These are phyloP conservation scores for Babesia caballi DNA, from an alignment of 169 alveolate genomes.

Conservation along the genomic window DNA sequence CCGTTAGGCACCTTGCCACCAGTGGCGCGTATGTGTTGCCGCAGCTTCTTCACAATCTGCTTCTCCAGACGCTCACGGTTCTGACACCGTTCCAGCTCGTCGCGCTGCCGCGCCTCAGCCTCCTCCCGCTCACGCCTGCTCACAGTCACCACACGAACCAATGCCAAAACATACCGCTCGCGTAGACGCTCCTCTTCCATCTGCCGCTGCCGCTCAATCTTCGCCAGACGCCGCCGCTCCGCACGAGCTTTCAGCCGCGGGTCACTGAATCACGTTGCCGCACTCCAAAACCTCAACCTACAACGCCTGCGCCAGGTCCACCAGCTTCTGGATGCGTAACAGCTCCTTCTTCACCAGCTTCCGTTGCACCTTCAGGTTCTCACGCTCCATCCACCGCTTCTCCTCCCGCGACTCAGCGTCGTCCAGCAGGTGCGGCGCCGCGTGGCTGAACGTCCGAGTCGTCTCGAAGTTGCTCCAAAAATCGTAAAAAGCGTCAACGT, in stretches of 20 bases:
- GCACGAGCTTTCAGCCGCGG: conserved; percentile 67
- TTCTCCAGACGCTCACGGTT: conserved; percentile 41
- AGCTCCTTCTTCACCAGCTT: conserved; percentile 84
- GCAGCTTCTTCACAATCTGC: conserved; percentile 62
- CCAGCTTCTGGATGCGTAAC: conserved; percentile 86
- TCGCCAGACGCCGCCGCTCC: conserved; percentile 71
- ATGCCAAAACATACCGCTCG: conserved; percentile 3
- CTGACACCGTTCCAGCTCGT: conserved; percentile 36
- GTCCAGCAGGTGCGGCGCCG: conserved; percentile 85
- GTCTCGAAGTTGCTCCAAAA: conserved; percentile 89
- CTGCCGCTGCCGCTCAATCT: conserved; percentile 26
- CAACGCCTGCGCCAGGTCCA: conserved; percentile 84
- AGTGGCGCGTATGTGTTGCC: conserved; percentile 47
- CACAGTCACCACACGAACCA: not conserved
- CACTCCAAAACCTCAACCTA: conserved; percentile 77
- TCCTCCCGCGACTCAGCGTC: conserved; percentile 92
- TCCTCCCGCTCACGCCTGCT: conserved; percentile 40
- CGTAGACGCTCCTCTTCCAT: conserved; percentile 30
- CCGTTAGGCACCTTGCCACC: conserved; percentile 13
- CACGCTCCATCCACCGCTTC: conserved; percentile 92
- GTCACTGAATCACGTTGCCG: conserved; percentile 35
- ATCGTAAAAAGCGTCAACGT: conserved; percentile 84
- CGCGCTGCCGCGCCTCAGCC: conserved; percentile 25
- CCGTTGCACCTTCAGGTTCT: conserved; percentile 86
- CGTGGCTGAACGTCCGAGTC: conserved; percentile 88